Evolutionary conservation across 164 flowering plant species (phyloP), one percentile per base, ranked within the genome.

Genomic region (Echeveria elegans): DNA sequence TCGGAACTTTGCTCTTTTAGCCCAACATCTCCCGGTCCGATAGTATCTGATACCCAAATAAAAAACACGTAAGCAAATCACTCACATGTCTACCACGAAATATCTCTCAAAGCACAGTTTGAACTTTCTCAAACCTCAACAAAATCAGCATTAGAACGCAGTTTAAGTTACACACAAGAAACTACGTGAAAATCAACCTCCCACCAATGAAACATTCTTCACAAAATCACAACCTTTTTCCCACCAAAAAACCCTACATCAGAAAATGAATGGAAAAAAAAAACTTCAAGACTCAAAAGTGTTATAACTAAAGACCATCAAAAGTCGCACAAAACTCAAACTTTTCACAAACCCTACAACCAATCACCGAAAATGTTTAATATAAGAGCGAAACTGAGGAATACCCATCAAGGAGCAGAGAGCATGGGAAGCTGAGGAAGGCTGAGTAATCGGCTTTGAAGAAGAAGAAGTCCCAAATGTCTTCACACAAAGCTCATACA

Each of bases 1-100:
- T 88, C 96, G 24, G 69, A 56, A 58, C 32, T 77, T 68, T 88
- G 85, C 68, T 82, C 92, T 75, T 71, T 82, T 26, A 94, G 84
- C 21, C 98, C 97, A 73, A 89, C 97, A 82, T 89, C 96, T 23
- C 79, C 66, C 24, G 96, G 91, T 65, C 80, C 75, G 71, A 88
- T 67, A 16, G 85, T 75, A 72, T 89, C 98, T 94, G 19, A 2
- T 26, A 56, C 32, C 61, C 61, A 56, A 11, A 28, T 1, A 56
- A 32, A 1, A 0, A 56, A 50, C 6, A 5, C n/a, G 56, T 50
- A 5, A 56, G 61, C 61, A 56, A 56, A 28, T 10, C 16, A 28
- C 16, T 56, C 61, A 56, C 18, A 56, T 56, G 11, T 56, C 19
- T 28, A 2, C 14, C 10, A 52, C 23, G 28, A 21, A 52, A 21